phyloP scores from a whole-genome alignment of 192 early-diverging fungal species.

The Umbelopsis ramanniana region DNA sequence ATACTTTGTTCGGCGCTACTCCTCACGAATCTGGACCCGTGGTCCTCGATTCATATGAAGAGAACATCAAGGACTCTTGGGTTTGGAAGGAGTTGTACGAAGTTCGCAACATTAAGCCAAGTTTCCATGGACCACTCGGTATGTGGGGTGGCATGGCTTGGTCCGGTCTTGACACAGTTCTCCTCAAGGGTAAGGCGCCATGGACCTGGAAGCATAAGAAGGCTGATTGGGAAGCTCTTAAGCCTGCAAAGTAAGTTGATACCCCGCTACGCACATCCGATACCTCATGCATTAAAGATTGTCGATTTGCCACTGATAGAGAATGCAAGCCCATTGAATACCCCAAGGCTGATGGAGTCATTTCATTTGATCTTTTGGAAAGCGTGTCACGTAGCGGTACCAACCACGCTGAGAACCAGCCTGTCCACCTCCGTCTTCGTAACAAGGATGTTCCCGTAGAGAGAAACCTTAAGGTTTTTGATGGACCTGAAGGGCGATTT shows the following conservation, averaged over 20 bases:
- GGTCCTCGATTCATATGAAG: constrained; percentile 76
- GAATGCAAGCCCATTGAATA: constrained; percentile 87
- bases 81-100: constrained; percentile 89
- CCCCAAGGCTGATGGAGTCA: constrained; percentile 94
- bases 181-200: constrained; percentile 90
- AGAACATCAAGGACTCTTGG: constrained; percentile 84
- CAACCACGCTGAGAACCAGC: constrained; percentile 93
- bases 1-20: constrained; percentile 51
- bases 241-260: constrained; percentile 58
- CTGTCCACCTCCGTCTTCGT: constrained; percentile 85
- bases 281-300: constrained; percentile 4
- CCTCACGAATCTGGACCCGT: constrained; percentile 63
- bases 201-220: constrained; percentile 91
- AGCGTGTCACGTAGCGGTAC: constrained; percentile 93
- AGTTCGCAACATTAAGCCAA: constrained; percentile 92
- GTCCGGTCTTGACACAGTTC: constrained; percentile 86
- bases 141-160: constrained; percentile 85
- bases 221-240: constrained; percentile 81
- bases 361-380: constrained; percentile 95
- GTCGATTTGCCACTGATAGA: constrained; percentile 28
- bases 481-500: constrained; percentile 94
- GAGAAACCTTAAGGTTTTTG: constrained; percentile 84
- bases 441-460: constrained; percentile 80
- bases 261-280: background rate
- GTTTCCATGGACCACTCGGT: constrained; percentile 89